A percentile compares a stretch with the other conserved stretches of the same genome.
Conservation (phyloP, 345 rosid genomes). For the Orychophragmus violaceus region DNA sequence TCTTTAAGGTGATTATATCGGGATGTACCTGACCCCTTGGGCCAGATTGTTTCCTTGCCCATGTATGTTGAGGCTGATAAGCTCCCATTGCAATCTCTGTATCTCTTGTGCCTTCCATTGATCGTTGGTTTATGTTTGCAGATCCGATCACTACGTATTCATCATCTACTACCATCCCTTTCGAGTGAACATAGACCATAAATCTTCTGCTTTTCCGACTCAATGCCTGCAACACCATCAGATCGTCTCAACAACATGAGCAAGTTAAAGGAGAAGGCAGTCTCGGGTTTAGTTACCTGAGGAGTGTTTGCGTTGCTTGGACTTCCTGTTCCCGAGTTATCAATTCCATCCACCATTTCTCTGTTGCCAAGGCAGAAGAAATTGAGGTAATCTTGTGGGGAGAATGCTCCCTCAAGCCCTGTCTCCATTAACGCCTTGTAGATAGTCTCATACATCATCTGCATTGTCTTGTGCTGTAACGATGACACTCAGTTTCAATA, state of each 20-base stretch:
- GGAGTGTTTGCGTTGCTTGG: constrained; percentile 50
- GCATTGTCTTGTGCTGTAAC: constrained; percentile 91
- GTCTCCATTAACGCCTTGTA: constrained; percentile 79
- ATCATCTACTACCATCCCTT: constrained; percentile 95
- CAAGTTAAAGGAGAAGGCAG: background rate
- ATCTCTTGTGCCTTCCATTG: constrained; percentile 95
- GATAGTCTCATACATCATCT: constrained; percentile 95
- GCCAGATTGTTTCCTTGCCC: constrained; percentile 53
- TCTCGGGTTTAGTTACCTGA: constrained; percentile 41
- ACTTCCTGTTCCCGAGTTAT: constrained; percentile 18
- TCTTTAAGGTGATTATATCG: background rate
- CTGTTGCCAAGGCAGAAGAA: constrained; percentile 97
- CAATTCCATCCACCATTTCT: constrained; percentile 34
- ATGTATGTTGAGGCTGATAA: constrained; percentile 88
- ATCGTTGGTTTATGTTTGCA: constrained; percentile 95
- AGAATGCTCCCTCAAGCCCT: constrained; percentile 59
- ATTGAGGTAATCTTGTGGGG: constrained; percentile 82
- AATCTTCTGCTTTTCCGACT: constrained; percentile 63
- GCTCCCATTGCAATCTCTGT: constrained; percentile 99
- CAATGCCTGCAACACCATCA: constrained; percentile 40
- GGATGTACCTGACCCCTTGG: constrained; percentile 76
- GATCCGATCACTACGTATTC: constrained; percentile 85
- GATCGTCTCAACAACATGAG: background rate
- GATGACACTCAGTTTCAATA: background rate
- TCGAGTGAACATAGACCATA: constrained; percentile 95